These are phyloP conservation scores for Didymella pomorum DNA, from an alignment of 2,329 filamentous ascomycete genomes.

Conservation along the genomic window DNA sequence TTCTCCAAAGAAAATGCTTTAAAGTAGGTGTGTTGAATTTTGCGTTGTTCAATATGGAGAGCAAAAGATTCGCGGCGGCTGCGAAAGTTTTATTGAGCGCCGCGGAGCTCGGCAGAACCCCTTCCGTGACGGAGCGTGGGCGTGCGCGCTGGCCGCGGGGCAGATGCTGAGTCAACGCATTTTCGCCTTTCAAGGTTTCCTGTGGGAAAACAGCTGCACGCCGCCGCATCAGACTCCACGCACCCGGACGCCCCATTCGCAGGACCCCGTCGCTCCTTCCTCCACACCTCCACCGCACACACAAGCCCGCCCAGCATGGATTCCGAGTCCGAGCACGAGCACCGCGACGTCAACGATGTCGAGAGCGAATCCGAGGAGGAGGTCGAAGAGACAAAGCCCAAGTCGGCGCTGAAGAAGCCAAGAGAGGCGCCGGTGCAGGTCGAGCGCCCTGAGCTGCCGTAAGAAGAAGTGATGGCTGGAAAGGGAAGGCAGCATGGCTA, in stretches of 20 bases:
- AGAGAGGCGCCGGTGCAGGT: slow-evolving; percentile 64
- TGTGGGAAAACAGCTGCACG: slow-evolving; percentile 32
- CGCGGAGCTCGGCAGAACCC: slow-evolving; percentile 1
- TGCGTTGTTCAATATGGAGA: slow-evolving; percentile 64
- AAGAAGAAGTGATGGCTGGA: slow-evolving; percentile 18
- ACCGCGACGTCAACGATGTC: slow-evolving; percentile 45
- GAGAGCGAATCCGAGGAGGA: slow-evolving; percentile 73
- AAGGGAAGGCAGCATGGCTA: slow-evolving; percentile 22
- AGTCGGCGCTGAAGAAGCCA: slow-evolving; percentile 86
- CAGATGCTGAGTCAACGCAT: slow-evolving; percentile 42
- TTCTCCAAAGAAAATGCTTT: slow-evolving; percentile 66
- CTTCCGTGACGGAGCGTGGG: slow-evolving; percentile 7
- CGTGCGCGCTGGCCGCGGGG: slow-evolving; percentile 39
- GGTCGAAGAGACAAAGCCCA: slow-evolving; percentile 67
- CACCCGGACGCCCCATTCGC: slow-evolving; percentile 11
- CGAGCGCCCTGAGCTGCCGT: slow-evolving; percentile 72
- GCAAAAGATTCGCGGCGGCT: slow-evolving; percentile 42
- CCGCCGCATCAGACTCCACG: slow-evolving; percentile 3
- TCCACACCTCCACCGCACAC: background rate
- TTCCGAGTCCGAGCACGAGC: slow-evolving; percentile 52
- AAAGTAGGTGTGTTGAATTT: slow-evolving; percentile 49
- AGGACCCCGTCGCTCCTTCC: slow-evolving; percentile 8
- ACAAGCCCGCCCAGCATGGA: slow-evolving; percentile 48
- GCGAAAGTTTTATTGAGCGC: slow-evolving; percentile 38
- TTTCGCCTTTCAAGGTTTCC: slow-evolving; percentile 48